phyloP scores from a whole-genome alignment of 345 rosid genomes.

The Trapa bicornis region DNA sequence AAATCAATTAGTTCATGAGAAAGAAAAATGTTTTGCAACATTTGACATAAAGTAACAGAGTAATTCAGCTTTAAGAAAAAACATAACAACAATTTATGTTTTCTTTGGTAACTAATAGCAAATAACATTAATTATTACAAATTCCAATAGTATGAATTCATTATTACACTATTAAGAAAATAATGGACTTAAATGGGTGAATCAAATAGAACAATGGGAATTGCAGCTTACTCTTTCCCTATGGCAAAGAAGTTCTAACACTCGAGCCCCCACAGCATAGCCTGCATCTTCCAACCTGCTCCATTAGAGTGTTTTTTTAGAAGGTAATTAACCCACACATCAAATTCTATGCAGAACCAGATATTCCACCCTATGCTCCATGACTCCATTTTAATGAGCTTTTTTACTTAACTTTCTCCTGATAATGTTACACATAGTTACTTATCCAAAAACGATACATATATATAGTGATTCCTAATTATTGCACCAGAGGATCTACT shows the following conservation, averaged over 20 bases:
- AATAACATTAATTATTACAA: not conserved
- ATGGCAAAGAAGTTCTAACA: slow-evolving; percentile 83
- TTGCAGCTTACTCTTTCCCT: slow-evolving; percentile 50
- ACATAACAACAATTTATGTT: no score
- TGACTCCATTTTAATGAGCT: no score
- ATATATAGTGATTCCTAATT: not conserved
- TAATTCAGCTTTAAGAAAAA: no score
- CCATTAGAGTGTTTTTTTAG: not conserved
- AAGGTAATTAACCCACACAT: not conserved
- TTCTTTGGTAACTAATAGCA: no score
- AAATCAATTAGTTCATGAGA: not conserved
- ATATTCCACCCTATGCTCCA: not conserved
- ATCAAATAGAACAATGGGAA: not conserved
- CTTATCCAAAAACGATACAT: no score
- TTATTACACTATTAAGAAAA: not conserved
- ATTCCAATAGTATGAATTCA: not conserved
- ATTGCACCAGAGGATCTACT: not conserved
- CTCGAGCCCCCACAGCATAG: slow-evolving; percentile 80
- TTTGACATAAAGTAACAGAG: not conserved
- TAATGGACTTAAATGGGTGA: not conserved
- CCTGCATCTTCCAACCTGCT: slow-evolving; percentile 93
- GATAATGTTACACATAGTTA: not conserved
- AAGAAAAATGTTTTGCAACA: not conserved
- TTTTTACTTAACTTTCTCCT: not conserved
- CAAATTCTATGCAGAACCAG: not conserved